Conservation (phyloP, 306 rosid genomes). For the Pyrus betulifolia region DNA sequence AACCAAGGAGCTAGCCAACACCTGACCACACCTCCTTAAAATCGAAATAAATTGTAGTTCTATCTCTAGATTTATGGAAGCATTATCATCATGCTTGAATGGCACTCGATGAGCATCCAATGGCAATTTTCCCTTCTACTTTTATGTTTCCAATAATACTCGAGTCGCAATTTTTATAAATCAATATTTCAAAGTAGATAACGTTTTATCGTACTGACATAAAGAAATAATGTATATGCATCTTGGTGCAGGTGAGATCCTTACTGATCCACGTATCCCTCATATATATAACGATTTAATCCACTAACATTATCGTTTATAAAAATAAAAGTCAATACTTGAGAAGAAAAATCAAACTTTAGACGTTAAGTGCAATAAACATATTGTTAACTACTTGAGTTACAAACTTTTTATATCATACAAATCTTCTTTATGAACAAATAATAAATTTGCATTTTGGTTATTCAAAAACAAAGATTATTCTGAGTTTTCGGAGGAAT, state of each 20-base stretch:
- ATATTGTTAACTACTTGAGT: background rate
- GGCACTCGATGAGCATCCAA: slow-evolving; percentile 22
- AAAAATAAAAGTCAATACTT: no score
- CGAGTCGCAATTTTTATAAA: background rate
- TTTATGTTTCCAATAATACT: background rate
- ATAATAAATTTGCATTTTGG: background rate
- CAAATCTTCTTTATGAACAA: background rate
- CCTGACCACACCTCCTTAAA: slow-evolving; percentile 10
- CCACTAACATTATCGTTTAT: no score
- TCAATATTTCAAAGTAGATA: no score
- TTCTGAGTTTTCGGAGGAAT: background rate
- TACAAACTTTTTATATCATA: background rate
- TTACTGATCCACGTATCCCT: no score
- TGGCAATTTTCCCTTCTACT: background rate
- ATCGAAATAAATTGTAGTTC: background rate
- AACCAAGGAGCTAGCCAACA: background rate
- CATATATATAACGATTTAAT: no score
- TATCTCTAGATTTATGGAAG: slow-evolving; percentile 7
- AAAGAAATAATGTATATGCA: no score
- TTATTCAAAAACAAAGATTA: background rate
- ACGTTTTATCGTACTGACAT: no score
- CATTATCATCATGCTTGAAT: slow-evolving; percentile 21
- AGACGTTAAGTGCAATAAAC: background rate
- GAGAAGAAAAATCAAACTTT: background rate
- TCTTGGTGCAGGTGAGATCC: no score